Percentiles rank a stretch among this genome's conserved stretches.
These are phyloP conservation scores for Fraxinus velutina DNA, from an alignment of 305 asterid species.

Conservation along the genomic window DNA sequence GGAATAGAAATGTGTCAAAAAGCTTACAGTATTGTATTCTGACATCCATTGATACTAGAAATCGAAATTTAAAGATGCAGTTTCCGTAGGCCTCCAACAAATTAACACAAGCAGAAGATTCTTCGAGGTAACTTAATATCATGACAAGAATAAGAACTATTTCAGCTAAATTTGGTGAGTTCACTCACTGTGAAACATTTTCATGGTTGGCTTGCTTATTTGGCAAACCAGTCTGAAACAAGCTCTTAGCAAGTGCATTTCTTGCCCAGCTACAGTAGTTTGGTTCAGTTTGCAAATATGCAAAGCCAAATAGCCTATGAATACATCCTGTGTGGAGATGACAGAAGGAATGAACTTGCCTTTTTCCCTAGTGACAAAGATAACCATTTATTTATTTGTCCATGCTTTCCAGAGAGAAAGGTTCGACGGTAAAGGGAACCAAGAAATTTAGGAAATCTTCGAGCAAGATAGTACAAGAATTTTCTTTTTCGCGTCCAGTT, in stretches of 20 bases:
- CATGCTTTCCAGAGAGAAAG: constrained; percentile 76
- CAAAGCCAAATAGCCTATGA: background rate
- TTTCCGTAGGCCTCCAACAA: background rate
- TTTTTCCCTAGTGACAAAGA: constrained; percentile 58
- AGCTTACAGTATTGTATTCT: background rate
- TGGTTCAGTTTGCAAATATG: background rate
- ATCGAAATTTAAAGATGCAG: background rate
- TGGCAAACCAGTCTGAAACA: background rate
- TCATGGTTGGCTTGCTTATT: background rate
- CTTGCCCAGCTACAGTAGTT: background rate
- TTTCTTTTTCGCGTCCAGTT: constrained; percentile 61
- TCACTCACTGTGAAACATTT: background rate
- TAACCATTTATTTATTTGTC: constrained; percentile 62
- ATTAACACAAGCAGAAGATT: background rate
- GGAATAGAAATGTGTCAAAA: background rate
- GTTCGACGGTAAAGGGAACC: constrained; percentile 51
- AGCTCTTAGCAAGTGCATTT: background rate
- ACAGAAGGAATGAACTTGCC: constrained; percentile 34
- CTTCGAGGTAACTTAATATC: background rate
- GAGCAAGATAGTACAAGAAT: constrained; percentile 56
- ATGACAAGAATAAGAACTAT: background rate
- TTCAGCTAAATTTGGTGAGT: background rate
- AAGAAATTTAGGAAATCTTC: constrained; percentile 66
- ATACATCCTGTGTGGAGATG: background rate
- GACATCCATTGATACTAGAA: background rate